phyloP scores from a whole-genome alignment of 495 filamentous ascomycete genomes.

The Neurospora sp. region DNA sequence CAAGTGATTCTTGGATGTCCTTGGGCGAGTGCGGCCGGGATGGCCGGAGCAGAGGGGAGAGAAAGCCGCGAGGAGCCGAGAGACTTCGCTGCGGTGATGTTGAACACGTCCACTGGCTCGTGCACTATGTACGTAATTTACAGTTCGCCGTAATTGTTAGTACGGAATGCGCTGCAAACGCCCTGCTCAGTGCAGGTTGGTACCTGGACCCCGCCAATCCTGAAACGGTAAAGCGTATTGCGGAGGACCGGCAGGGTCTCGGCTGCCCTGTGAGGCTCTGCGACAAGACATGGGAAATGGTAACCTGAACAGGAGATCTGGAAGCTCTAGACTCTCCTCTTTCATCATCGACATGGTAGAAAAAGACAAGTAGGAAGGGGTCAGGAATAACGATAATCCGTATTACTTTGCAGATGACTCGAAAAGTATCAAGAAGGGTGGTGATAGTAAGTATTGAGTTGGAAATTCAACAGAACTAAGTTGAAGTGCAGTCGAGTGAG shows the following conservation, averaged over 20 bases:
- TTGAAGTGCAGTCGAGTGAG: neutral
- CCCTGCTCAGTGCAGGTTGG: neutral
- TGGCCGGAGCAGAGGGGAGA: neutral
- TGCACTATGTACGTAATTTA: neutral
- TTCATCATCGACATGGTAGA: neutral
- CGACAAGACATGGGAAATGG: neutral
- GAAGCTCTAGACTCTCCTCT: neutral
- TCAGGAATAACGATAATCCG: too few relatives aligned
- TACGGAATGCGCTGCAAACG: neutral
- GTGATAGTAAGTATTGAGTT: neutral
- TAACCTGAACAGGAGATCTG: neutral
- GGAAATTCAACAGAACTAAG: neutral
- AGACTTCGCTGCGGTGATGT: neutral
- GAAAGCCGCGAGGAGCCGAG: neutral
- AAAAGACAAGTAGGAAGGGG: too few relatives aligned
- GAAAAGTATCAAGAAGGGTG: too few relatives aligned
- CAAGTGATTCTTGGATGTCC: neutral
- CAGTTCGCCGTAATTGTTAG: neutral
- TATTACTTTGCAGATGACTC: too few relatives aligned
- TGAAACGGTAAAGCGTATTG: neutral
- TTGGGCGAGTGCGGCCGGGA: neutral
- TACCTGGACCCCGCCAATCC: neutral
- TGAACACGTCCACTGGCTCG: neutral
- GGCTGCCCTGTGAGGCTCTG: conserved; percentile 6
- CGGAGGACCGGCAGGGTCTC: neutral